A percentile compares a stretch with the other conserved stretches of the same genome.
phyloP scores from a whole-genome alignment of 2,329 filamentous ascomycete genomes.

The Lecanosticta acicola region DNA sequence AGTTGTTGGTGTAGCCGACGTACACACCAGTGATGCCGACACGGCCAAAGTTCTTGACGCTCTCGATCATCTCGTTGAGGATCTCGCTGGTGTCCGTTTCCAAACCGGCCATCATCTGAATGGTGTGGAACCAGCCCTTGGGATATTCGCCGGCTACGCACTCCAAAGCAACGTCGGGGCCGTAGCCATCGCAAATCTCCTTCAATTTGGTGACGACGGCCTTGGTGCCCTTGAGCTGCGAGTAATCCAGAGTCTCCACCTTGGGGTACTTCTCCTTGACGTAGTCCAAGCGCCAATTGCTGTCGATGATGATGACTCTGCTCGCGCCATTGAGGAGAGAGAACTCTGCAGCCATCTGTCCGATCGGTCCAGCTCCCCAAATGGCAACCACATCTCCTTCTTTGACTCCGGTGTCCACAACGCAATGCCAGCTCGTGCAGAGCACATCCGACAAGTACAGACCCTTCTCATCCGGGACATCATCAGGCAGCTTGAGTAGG shows the following conservation, averaged over 20 bases:
- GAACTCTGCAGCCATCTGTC: constrained; percentile 68
- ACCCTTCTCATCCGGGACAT: constrained; percentile 77
- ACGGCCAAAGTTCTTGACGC: constrained; percentile 65
- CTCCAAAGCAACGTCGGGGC: constrained; percentile 70
- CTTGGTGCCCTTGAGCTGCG: constrained; percentile 51
- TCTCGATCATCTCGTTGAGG: constrained; percentile 71
- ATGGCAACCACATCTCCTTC: constrained; percentile 71
- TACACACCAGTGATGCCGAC: constrained; percentile 72
- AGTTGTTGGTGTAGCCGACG: constrained; percentile 66
- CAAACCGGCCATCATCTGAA: constrained; percentile 57
- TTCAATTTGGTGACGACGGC: constrained; percentile 68
- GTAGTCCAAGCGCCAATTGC: constrained; percentile 64
- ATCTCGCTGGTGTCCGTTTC: constrained; percentile 84
- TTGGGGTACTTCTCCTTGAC: constrained; percentile 60
- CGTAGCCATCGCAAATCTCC: constrained; percentile 62
- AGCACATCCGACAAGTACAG: constrained; percentile 79
- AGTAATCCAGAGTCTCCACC: constrained; percentile 65
- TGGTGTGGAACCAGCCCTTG: constrained; percentile 57
- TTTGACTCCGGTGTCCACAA: constrained; percentile 78
- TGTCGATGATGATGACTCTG: constrained; percentile 74
- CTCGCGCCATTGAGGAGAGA: constrained; percentile 65
- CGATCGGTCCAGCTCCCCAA: constrained; percentile 83
- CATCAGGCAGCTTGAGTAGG: constrained; percentile 69
- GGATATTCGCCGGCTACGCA: constrained; percentile 59
- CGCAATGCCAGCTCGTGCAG: constrained; percentile 71